A percentile compares a stretch with the other conserved stretches of the same genome.
Conservation (phyloP, 2,329 filamentous ascomycete genomes). For the Cercospora beticola region DNA sequence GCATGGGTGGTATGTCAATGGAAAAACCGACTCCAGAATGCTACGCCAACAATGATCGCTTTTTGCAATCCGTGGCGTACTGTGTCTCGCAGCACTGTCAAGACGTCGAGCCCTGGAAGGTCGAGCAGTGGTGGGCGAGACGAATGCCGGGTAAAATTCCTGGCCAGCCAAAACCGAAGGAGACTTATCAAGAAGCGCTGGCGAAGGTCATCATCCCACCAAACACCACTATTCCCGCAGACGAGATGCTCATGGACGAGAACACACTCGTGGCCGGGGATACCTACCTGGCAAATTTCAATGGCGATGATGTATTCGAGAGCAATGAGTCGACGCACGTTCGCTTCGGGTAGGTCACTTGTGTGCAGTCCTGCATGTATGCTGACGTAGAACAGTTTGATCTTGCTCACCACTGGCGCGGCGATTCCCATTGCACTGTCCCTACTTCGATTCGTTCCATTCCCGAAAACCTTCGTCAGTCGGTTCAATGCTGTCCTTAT, state of each 20-base stretch:
- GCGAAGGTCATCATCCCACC: constrained; percentile 29
- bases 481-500: constrained; percentile 23
- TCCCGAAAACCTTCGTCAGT: constrained; percentile 13
- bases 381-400: constrained; percentile 19
- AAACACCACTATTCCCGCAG: constrained; percentile 12
- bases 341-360: constrained; percentile 33
- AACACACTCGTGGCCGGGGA: constrained; percentile 36
- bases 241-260: constrained; percentile 32
- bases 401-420: constrained; percentile 25
- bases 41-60: constrained; percentile 33
- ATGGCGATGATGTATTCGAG: constrained; percentile 34
- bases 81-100: constrained; percentile 34
- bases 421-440: constrained; percentile 25
- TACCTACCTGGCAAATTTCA: constrained; percentile 32
- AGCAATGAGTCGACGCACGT: constrained; percentile 34
- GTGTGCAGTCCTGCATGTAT: background rate
- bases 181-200: constrained; percentile 33
- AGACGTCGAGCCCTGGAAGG: constrained; percentile 25
- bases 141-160: constrained; percentile 20
- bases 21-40: constrained; percentile 29
- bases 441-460: constrained; percentile 21
- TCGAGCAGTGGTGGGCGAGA: constrained; percentile 36
- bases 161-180: constrained; percentile 24
- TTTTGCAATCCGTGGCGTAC: constrained; percentile 34
- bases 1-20: constrained; percentile 21